Percentiles rank a stretch among this genome's conserved stretches.
These are phyloP conservation scores for Cyamopsis tetragonoloba DNA, from an alignment of 306 rosid species.

Conservation along the genomic window DNA sequence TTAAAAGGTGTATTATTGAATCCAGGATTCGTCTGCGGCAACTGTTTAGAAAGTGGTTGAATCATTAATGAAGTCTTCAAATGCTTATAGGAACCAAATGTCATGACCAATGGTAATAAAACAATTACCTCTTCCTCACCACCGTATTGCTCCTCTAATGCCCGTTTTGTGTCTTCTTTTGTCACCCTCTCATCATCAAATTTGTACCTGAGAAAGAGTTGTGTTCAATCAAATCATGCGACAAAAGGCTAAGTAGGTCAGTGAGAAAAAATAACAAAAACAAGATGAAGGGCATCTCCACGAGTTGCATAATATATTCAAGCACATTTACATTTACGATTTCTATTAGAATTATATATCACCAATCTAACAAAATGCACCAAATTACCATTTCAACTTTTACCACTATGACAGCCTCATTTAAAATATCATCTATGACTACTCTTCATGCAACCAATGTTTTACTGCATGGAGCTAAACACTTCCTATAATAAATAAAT, in stretches of 20 bases:
- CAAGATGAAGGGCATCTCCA: neutral
- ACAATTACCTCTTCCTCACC: slow-evolving; percentile 92
- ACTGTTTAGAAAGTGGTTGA: slow-evolving; percentile 46
- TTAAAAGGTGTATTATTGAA: slow-evolving; percentile 94
- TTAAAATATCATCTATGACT: neutral
- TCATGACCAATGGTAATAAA: slow-evolving; percentile 14
- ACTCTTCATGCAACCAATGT: slow-evolving; percentile 7
- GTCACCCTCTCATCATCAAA: slow-evolving; percentile 98
- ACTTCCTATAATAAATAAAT: neutral
- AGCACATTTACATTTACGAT: neutral
- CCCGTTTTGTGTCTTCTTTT: slow-evolving; percentile 91
- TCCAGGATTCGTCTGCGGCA: slow-evolving; percentile 98
- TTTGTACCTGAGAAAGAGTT: slow-evolving; percentile 59
- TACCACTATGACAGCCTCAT: neutral
- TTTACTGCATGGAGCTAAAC: neutral
- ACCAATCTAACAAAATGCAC: neutral
- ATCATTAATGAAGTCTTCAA: slow-evolving; percentile 13
- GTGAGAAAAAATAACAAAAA: neutral
- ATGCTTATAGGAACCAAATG: slow-evolving; percentile 13
- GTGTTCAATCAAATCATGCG: slow-evolving; percentile 19
- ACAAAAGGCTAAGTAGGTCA: neutral
- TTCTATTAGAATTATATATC: neutral
- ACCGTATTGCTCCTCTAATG: slow-evolving; percentile 98
- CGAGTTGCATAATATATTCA: neutral
- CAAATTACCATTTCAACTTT: neutral